Percentiles rank a stretch among this genome's conserved stretches.
phyloP scores from a whole-genome alignment of 2,329 filamentous ascomycete genomes.

The Claviceps purpurea region DNA sequence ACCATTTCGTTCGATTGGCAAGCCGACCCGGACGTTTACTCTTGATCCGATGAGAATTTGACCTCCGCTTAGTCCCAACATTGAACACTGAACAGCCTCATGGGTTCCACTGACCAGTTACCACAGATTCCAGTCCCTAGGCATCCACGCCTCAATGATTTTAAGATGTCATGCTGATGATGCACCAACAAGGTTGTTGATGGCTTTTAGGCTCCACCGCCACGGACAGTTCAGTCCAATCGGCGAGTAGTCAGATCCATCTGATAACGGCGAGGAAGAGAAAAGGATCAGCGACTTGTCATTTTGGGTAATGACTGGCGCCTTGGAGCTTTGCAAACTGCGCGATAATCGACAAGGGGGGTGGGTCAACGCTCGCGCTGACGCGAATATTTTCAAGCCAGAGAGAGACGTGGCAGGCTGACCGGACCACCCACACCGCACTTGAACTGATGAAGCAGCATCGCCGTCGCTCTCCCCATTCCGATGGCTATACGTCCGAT shows the following conservation, averaged over 20 bases:
- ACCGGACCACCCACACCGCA: background rate
- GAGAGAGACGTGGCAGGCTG: background rate
- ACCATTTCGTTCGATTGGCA: too few relatives aligned
- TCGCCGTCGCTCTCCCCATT: background rate
- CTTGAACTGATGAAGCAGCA: background rate
- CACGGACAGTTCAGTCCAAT: background rate
- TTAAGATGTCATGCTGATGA: background rate
- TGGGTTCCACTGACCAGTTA: too few relatives aligned
- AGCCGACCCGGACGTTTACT: too few relatives aligned
- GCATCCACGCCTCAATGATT: too few relatives aligned
- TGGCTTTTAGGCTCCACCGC: background rate
- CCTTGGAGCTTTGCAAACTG: too few relatives aligned
- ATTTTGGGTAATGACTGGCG: too few relatives aligned
- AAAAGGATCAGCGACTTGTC: too few relatives aligned
- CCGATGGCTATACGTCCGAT: background rate
- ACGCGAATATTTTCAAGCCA: background rate
- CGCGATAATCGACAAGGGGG: background rate
- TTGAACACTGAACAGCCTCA: too few relatives aligned
- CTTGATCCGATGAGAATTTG: too few relatives aligned
- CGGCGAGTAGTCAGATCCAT: constrained; percentile 5
- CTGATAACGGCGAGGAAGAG: background rate
- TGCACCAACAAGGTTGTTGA: background rate
- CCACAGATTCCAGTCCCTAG: too few relatives aligned
- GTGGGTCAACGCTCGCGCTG: background rate
- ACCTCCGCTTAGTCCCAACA: too few relatives aligned